Conservation (phyloP, 805 yeast genomes). For the Komagataella kurtzmanii region DNA sequence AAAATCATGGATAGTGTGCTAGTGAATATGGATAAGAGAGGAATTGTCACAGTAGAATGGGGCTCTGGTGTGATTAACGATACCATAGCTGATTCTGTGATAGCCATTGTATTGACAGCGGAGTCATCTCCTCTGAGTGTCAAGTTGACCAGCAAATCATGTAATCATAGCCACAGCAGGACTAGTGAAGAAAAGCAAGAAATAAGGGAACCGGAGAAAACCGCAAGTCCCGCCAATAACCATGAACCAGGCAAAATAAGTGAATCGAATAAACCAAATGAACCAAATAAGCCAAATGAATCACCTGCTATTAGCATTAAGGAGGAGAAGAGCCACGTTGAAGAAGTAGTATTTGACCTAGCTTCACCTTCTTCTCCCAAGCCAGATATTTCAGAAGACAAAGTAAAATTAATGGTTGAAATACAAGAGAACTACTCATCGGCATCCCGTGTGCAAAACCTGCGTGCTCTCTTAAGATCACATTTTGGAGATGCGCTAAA, state of each 20-base stretch:
- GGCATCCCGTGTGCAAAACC: conserved; percentile 32
- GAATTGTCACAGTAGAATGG: conserved; percentile 72
- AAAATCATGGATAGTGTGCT: conserved; percentile 53
- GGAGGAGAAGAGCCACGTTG: conserved; percentile 2
- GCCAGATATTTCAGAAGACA: neutral
- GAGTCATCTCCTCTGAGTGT: conserved; percentile 95
- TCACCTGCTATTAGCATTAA: neutral
- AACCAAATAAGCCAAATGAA: neutral
- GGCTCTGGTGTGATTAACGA: conserved; percentile 80
- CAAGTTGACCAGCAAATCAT: conserved; percentile 57
- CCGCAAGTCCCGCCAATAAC: conserved; percentile 6
- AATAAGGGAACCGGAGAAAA: conserved; percentile 1
- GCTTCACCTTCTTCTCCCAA: neutral
- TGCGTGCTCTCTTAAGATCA: conserved; percentile 52
- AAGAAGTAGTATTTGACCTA: conserved; percentile 2
- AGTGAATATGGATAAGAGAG: conserved; percentile 30
- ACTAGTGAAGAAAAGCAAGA: conserved; percentile 1
- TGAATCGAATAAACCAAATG: neutral
- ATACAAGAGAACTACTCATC: conserved; percentile 12
- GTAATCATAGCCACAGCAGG: conserved; percentile 28
- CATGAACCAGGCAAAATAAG: neutral
- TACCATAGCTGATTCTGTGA: conserved; percentile 85
- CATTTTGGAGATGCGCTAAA: conserved; percentile 78
- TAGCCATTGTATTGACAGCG: conserved; percentile 82
- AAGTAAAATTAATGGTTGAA: conserved; percentile 10